phyloP scores from a whole-genome alignment of 768 basidiomycete species.

The Kwoniella mangroviensis region DNA sequence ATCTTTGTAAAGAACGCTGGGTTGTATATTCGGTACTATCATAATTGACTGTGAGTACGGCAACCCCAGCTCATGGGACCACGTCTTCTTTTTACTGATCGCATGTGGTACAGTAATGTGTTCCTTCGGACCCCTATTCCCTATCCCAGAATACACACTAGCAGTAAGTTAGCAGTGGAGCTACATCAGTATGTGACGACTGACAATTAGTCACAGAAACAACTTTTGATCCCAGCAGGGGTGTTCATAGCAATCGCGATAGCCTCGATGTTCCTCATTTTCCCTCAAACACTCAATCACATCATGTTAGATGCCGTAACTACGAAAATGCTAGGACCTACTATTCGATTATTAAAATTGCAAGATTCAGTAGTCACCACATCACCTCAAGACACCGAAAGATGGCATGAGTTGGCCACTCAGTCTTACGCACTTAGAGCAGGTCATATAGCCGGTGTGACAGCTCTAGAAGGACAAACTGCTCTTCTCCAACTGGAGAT shows the following conservation, averaged over 20 bases:
- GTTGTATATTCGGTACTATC: conserved; percentile 63
- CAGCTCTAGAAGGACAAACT: conserved; percentile 39
- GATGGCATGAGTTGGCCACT: conserved; percentile 39
- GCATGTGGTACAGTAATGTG: conserved; percentile 45
- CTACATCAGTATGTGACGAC: not conserved
- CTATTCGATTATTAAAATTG: conserved; percentile 37
- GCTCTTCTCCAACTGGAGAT: conserved; percentile 55
- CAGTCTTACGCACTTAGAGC: conserved; percentile 37
- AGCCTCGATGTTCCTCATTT: conserved; percentile 62
- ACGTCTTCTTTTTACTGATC: not conserved
- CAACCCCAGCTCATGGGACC: too few species aligned
- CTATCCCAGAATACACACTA: conserved; percentile 61
- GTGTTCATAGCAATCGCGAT: conserved; percentile 64
- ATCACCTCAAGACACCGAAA: conserved; percentile 33
- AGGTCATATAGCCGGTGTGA: conserved; percentile 38
- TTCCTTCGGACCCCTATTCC: conserved; percentile 63
- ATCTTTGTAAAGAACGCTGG: conserved; percentile 49
- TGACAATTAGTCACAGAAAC: conserved; percentile 27
- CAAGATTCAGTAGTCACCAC: conserved; percentile 48
- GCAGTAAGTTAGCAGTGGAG: conserved; percentile 39
- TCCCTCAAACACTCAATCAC: conserved; percentile 65
- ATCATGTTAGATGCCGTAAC: conserved; percentile 42
- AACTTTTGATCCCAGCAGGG: conserved; percentile 61
- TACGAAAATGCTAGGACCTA: conserved; percentile 49
- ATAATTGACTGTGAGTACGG: conserved; percentile 56